phyloP scores from a whole-genome alignment of 2,329 filamentous ascomycete genomes.

The Hypoxylon sp. region DNA sequence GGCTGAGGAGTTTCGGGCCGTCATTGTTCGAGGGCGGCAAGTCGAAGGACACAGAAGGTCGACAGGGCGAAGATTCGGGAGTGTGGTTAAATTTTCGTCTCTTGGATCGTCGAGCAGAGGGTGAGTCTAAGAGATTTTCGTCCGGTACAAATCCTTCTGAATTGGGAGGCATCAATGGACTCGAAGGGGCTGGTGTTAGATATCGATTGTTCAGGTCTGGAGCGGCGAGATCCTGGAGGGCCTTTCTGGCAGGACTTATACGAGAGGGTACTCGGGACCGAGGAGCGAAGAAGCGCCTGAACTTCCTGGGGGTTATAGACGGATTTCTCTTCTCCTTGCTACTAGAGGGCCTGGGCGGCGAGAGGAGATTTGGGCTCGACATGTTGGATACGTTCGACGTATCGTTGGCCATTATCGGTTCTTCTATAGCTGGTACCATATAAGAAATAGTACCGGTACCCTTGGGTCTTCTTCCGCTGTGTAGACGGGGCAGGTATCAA shows the following conservation, averaged over 20 bases:
- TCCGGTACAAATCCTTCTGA: conserved; percentile 5
- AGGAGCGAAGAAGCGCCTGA: conserved; percentile 62
- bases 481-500: not conserved
- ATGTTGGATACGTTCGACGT: conserved; percentile 25
- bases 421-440: not conserved
- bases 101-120: conserved; percentile 44
- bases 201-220: conserved; percentile 50
- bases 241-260: conserved; percentile 50
- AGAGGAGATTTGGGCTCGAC: conserved; percentile 35
- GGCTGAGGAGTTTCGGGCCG: conserved; percentile 47
- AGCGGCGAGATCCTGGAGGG: conserved; percentile 52
- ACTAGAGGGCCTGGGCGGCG: conserved; percentile 39
- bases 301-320: conserved; percentile 63
- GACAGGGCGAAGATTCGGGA: conserved; percentile 50
- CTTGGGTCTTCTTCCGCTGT: not conserved
- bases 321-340: conserved; percentile 58
- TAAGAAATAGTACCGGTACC: not conserved
- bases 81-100: conserved; percentile 51
- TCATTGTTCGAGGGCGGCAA: conserved; percentile 15
- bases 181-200: conserved; percentile 51
- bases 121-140: conserved; percentile 27
- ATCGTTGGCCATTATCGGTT: conserved; percentile 12
- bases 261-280: conserved; percentile 51
- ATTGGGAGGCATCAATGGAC: conserved; percentile 48
- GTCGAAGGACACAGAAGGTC: conserved; percentile 38